These are phyloP conservation scores for Sparassis latifolia DNA, from an alignment of 1,284 basidiomycete species.

Conservation along the genomic window DNA sequence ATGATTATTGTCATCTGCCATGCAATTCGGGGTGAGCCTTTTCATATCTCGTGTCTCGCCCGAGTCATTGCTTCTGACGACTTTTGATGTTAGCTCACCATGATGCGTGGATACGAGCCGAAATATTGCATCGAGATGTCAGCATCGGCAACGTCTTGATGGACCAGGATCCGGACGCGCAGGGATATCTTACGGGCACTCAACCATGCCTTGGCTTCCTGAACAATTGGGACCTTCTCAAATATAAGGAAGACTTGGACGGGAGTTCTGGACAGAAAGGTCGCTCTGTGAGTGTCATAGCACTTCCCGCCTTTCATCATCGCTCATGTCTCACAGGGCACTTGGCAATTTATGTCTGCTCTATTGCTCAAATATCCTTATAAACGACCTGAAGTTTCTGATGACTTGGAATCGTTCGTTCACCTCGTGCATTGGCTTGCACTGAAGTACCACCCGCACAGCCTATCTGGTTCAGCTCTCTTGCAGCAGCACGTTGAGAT, in stretches of 20 bases:
- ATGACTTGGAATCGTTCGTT: conserved; percentile 8
- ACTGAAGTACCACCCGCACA: background rate
- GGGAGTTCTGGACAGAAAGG: background rate
- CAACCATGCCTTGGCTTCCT: background rate
- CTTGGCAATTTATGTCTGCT: conserved; percentile 12
- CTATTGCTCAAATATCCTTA: background rate
- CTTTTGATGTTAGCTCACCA: conserved; percentile 1
- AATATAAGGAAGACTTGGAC: background rate
- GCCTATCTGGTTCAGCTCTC: background rate
- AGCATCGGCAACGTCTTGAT: conserved; percentile 4
- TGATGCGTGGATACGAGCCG: background rate
- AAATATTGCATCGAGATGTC: conserved; percentile 3
- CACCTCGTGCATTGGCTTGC: conserved; percentile 5
- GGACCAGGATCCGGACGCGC: background rate
- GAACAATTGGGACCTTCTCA: conserved; percentile 4
- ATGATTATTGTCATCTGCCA: background rate
- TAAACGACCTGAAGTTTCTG: conserved; percentile 4
- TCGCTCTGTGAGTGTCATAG: background rate
- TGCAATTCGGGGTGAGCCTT: conserved; percentile 4
- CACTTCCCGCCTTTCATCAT: background rate
- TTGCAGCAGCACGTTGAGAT: background rate
- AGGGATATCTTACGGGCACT: background rate
- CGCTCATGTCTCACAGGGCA: background rate
- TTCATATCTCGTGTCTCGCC: background rate
- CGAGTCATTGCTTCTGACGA: background rate